Percentiles rank a stretch among this genome's conserved stretches.
Evolutionary conservation across 2,329 filamentous ascomycete genomes (phyloP).

Genomic region (Venturia effusa): DNA sequence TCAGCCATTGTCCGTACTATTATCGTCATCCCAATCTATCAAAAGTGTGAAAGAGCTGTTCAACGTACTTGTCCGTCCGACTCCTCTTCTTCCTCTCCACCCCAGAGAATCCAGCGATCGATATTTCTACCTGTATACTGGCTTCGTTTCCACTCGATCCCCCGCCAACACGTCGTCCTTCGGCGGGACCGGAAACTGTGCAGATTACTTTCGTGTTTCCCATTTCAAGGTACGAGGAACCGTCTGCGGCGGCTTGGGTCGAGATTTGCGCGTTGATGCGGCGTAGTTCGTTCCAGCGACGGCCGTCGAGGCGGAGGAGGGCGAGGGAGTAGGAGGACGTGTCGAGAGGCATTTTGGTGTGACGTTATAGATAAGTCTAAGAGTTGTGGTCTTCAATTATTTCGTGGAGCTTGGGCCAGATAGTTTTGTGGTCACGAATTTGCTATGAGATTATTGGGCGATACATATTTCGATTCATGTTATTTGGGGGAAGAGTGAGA

Average conservation of each 20-base stretch:
- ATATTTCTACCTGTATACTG: slow-evolving; percentile 68
- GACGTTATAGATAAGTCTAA: background rate
- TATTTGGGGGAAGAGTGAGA: background rate
- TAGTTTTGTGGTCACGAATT: background rate
- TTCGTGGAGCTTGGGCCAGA: slow-evolving; percentile 4
- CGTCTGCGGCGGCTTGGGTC: slow-evolving; percentile 85
- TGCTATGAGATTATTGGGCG: background rate
- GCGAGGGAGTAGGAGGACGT: slow-evolving; percentile 85
- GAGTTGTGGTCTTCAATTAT: background rate
- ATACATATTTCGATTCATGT: too few species aligned
- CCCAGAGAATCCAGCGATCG: slow-evolving; percentile 77
- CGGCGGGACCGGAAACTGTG: slow-evolving; percentile 75
- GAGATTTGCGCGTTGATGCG: slow-evolving; percentile 80
- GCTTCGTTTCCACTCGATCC: slow-evolving; percentile 32
- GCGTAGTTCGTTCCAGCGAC: slow-evolving; percentile 95
- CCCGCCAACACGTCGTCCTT: slow-evolving; percentile 45
- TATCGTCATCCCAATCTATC: slow-evolving; percentile 43
- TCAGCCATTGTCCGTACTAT: background rate
- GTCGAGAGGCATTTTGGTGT: slow-evolving; percentile 70
- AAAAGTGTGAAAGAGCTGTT: background rate
- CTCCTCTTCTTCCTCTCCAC: slow-evolving; percentile 71
- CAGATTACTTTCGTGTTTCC: slow-evolving; percentile 97
- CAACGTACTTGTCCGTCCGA: slow-evolving; percentile 63
- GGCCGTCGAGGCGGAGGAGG: slow-evolving; percentile 56
- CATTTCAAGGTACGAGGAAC: slow-evolving; percentile 89